Evolutionary conservation across 2,329 filamentous ascomycete species (phyloP), one percentile per base, ranked within the genome.

Genomic region (Basipetospora sp.): DNA sequence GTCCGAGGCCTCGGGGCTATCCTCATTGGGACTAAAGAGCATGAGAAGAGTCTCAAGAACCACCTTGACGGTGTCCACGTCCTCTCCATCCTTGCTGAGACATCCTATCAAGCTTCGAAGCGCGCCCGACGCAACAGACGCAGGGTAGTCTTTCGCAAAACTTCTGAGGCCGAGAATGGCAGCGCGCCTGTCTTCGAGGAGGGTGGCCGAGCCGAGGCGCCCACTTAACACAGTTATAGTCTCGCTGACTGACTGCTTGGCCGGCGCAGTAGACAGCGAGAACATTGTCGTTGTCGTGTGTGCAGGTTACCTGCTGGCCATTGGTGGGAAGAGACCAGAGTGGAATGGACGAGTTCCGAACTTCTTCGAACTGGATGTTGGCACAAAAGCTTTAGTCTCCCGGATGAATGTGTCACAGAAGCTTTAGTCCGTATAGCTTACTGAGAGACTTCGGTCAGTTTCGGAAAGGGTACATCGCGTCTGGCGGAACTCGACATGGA

Each of bases 81-180:
- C 90, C 54, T 93, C 84, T 42, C 75, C 76, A 69, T 98, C 90
- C 53, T 85, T 86, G 47, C 75, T 75, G 38, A 98, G 63, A 49
- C 82, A 85, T 10, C 74, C 76, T 47, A 98, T 96, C 40, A 98
- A 67, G 40, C 82, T 84, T 44, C 88, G 74, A 34, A 98, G 64
- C n/a, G 87, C 84, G 28, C 86, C 87, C 4, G 87, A 94, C 2
- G 92, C 85, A 26, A 98, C 90, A 6, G 87, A 93, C 11, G 92
- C 92, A 27, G 90, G 92, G 50, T 88, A 96, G 43, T 92, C 78
- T 59, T 96, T 96, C 30, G 90, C 85, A 57, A 98, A 96, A 61
- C 87, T 94, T 48, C 92, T 75, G 27, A 98, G 67, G 14, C 90
- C 90, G 20, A 93, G 72, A 34, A 98, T 94, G 32, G 90, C 87